These are phyloP conservation scores for Pythium rishiriense DNA, from an alignment of 352 stramenopile genomes.

Conservation along the genomic window DNA sequence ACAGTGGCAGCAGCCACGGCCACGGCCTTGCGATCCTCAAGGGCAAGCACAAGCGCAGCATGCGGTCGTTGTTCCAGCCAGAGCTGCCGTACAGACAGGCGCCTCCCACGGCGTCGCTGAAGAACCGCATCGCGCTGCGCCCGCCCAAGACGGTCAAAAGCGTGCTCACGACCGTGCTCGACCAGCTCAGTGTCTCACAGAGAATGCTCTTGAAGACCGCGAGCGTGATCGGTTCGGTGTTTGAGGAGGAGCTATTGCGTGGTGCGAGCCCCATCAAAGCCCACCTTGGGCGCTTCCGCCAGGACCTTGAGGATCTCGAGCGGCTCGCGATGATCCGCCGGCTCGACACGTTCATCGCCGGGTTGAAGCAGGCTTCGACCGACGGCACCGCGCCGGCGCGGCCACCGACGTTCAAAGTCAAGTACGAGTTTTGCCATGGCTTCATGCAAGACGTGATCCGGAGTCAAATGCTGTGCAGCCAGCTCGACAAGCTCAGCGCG, in stretches of 20 bases:
- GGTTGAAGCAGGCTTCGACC: constrained; percentile 34
- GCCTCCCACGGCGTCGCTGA: constrained; percentile 43
- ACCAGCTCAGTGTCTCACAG: constrained; percentile 82
- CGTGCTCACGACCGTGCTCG: constrained; percentile 79
- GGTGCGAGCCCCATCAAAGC: constrained; percentile 70
- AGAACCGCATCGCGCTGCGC: constrained; percentile 65
- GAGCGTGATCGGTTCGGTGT: constrained; percentile 72
- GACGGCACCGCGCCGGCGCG: not conserved
- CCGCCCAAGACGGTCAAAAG: constrained; percentile 82
- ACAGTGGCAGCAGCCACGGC: not conserved
- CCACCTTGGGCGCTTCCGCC: constrained; percentile 60
- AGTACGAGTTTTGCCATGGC: constrained; percentile 84
- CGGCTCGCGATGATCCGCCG: constrained; percentile 75
- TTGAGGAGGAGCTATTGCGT: constrained; percentile 76
- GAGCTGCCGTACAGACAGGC: constrained; percentile 25
- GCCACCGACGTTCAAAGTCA: constrained; percentile 53
- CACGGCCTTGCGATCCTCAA: not conserved
- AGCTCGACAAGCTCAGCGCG: constrained; percentile 78
- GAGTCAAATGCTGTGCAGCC: constrained; percentile 77
- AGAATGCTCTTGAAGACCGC: constrained; percentile 88
- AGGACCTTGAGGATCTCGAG: constrained; percentile 76
- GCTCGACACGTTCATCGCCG: constrained; percentile 76
- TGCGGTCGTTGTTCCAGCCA: constrained; percentile 66
- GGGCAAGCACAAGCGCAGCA: constrained; percentile 38
- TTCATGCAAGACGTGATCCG: constrained; percentile 87